A percentile compares a stretch with the other conserved stretches of the same genome.
phyloP scores from a whole-genome alignment of 106 monocot genomes.

The Xerophyta viscosa region DNA sequence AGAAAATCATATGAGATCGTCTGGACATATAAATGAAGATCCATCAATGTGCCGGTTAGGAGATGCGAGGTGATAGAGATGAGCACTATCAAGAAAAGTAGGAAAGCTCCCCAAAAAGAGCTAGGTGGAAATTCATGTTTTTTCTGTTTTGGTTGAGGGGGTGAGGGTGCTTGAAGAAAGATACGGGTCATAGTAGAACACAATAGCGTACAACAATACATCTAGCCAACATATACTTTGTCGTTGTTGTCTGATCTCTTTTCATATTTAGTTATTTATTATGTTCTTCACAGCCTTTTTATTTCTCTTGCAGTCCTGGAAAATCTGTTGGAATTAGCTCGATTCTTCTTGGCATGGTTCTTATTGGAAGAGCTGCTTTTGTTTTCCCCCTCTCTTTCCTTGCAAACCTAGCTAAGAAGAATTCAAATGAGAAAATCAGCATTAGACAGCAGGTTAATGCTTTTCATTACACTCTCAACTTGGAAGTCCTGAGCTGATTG shows the following conservation, averaged over 20 bases:
- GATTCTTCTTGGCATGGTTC: slow-evolving; percentile 58
- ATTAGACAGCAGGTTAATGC: slow-evolving; percentile 68
- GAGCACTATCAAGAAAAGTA: too few relatives aligned
- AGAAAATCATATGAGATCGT: too few relatives aligned
- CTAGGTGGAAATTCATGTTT: too few relatives aligned
- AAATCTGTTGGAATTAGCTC: slow-evolving; percentile 84
- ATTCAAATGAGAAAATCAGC: slow-evolving; percentile 43
- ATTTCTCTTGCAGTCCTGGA: slow-evolving; percentile 73
- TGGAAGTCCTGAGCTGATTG: neutral
- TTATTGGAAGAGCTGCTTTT: slow-evolving; percentile 91
- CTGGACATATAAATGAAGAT: too few relatives aligned
- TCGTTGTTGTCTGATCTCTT: neutral
- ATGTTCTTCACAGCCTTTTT: too few relatives aligned
- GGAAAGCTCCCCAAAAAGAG: too few relatives aligned
- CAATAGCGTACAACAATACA: too few relatives aligned
- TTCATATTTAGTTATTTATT: neutral
- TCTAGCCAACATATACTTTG: neutral
- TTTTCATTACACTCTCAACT: neutral
- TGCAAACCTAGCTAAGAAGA: slow-evolving; percentile 72
- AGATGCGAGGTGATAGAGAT: too few relatives aligned
- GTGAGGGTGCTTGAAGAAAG: too few relatives aligned
- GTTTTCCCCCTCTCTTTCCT: slow-evolving; percentile 96
- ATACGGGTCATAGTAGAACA: too few relatives aligned
- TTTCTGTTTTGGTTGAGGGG: too few relatives aligned
- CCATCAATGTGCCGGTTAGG: too few relatives aligned